Evolutionary conservation across 2,329 filamentous ascomycete genomes (phyloP).

Genomic region (Dactylonectria macrodidyma): DNA sequence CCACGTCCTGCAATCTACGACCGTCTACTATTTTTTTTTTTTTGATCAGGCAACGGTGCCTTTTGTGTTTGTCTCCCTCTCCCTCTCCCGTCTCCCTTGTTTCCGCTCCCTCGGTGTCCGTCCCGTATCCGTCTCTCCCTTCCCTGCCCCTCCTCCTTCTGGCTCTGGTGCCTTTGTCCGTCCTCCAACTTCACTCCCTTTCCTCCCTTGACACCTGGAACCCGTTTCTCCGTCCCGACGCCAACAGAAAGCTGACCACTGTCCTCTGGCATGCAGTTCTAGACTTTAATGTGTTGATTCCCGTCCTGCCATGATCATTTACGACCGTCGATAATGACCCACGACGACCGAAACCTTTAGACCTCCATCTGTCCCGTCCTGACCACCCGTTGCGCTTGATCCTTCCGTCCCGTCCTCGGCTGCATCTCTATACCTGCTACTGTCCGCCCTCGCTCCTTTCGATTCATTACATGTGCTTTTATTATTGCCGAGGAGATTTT

Average conservation of each 20-base stretch:
- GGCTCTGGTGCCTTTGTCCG: constrained; percentile 40
- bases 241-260: constrained; percentile 41
- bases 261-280: constrained; percentile 42
- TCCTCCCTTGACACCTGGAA: constrained; percentile 27
- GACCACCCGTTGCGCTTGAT: constrained; percentile 32
- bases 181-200: constrained; percentile 43
- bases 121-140: constrained; percentile 16
- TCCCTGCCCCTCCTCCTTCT: constrained; percentile 48
- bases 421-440: neutral
- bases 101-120: neutral
- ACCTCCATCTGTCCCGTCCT: constrained; percentile 31
- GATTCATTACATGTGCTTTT: constrained; percentile 38
- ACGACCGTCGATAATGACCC: constrained; percentile 48
- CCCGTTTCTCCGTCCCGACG: constrained; percentile 29
- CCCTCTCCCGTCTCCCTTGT: constrained; percentile 22
- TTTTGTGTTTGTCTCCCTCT: constrained; percentile 29
- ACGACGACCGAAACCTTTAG: constrained; percentile 43
- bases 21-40: constrained; percentile 10
- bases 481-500: constrained; percentile 35
- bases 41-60: constrained; percentile 20
- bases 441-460: constrained; percentile 11
- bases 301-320: constrained; percentile 44
- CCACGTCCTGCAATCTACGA: constrained; percentile 14
- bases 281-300: constrained; percentile 48
- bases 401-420: constrained; percentile 21